These are phyloP conservation scores for Lomentospora prolificans DNA, from an alignment of 2,329 filamentous ascomycete genomes.

Conservation along the genomic window DNA sequence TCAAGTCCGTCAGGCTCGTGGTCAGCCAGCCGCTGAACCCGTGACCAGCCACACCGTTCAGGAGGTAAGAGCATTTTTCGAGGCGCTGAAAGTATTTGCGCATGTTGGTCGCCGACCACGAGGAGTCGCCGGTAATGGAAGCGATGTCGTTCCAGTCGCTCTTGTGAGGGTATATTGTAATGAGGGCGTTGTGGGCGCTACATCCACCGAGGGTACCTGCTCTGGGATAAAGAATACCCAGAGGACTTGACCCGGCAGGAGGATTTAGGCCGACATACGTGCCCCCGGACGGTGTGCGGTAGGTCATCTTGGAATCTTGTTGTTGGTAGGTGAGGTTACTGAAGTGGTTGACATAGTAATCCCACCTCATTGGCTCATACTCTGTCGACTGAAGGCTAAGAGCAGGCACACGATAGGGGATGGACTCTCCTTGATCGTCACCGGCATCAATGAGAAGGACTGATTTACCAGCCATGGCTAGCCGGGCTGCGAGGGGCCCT, in stretches of 20 bases:
- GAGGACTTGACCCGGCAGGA: conserved; percentile 37
- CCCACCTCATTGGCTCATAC: conserved; percentile 14
- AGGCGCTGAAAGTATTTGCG: conserved; percentile 42
- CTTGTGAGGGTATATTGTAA: conserved; percentile 40
- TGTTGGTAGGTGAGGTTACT: conserved; percentile 25
- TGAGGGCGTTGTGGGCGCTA: conserved; percentile 44
- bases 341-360: conserved; percentile 14
- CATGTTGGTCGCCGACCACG: conserved; percentile 48
- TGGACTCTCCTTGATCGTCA: conserved; percentile 37
- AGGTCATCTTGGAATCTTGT: conserved; percentile 49
- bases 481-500: conserved; percentile 45
- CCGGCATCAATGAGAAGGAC: conserved; percentile 53
- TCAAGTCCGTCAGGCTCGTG: conserved; percentile 39
- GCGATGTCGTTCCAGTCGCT: conserved; percentile 45
- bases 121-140: conserved; percentile 41
- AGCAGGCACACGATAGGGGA: conserved; percentile 18
- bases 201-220: conserved; percentile 48
- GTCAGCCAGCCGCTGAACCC: conserved; percentile 48
- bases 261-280: conserved; percentile 44
- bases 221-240: conserved; percentile 49
- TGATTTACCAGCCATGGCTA: conserved; percentile 49
- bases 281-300: conserved; percentile 37
- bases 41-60: conserved; percentile 33
- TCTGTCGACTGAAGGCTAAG: conserved; percentile 14
- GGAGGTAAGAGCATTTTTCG: conserved; percentile 43